Conservation (phyloP, 345 rosid genomes). For the Adansonia digitata region DNA sequence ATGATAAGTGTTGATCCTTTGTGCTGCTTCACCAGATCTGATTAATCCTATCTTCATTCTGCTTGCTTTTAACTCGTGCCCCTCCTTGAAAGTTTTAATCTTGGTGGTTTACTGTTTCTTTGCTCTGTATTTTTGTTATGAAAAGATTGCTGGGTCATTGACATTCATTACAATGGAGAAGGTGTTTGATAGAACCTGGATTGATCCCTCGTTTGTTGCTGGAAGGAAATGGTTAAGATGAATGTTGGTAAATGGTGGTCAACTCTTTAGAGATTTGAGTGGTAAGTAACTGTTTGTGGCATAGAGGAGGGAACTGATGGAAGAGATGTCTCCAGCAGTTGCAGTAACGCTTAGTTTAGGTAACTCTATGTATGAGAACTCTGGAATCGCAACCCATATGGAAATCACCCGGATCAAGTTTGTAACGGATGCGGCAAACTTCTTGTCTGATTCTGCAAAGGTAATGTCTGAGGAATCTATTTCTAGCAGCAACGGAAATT, state of each 20-base stretch:
- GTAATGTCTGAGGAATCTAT: conserved; percentile 25
- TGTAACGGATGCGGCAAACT: conserved; percentile 54
- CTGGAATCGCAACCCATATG: conserved; percentile 46
- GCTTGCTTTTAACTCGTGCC: conserved; percentile 7
- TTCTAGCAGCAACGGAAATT: conserved; percentile 21
- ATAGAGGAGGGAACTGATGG: conserved; percentile 51
- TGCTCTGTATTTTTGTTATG: background rate
- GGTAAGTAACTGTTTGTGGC: conserved; percentile 19
- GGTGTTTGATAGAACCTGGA: conserved; percentile 16
- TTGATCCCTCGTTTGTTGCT: conserved; percentile 20
- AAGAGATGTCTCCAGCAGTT: conserved; percentile 72
- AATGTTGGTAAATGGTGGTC: conserved; percentile 23
- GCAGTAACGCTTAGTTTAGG: conserved; percentile 63
- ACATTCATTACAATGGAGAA: conserved; percentile 26
- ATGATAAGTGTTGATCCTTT: conserved; percentile 32
- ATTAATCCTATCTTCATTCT: conserved; percentile 22
- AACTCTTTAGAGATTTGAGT: conserved; percentile 25
- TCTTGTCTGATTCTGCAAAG: conserved; percentile 42
- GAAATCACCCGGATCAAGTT: conserved; percentile 56
- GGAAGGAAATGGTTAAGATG: conserved; percentile 32
- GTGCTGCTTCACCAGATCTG: conserved; percentile 43
- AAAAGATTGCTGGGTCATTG: conserved; percentile 24
- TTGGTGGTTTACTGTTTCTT: conserved; percentile 9
- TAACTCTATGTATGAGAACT: conserved; percentile 52
- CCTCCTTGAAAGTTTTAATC: conserved; percentile 11